Evolutionary conservation across 352 stramenopile species (phyloP).

Genomic region (Pythium monospermum): DNA sequence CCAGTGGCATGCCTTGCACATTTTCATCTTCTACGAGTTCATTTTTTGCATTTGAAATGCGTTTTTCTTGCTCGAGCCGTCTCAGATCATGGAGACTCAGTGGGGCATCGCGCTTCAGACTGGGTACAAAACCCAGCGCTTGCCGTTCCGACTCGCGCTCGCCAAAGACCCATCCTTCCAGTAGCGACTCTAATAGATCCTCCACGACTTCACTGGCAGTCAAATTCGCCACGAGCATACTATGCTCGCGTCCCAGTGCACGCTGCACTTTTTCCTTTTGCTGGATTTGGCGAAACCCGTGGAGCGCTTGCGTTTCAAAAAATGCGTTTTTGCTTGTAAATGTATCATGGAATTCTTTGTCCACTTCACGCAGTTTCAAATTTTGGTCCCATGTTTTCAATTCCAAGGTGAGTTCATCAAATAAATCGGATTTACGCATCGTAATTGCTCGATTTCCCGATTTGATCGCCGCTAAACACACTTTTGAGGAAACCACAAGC

Average conservation of each 20-base stretch:
- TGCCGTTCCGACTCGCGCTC: slow-evolving; percentile 80
- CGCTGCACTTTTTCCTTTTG: slow-evolving; percentile 68
- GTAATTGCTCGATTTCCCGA: slow-evolving; percentile 39
- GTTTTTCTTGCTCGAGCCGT: slow-evolving; percentile 46
- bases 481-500: slow-evolving; percentile 37
- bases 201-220: slow-evolving; percentile 90
- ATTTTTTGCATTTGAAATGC: slow-evolving; percentile 31
- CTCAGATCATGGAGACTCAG: slow-evolving; percentile 66
- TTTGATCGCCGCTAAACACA: slow-evolving; percentile 64
- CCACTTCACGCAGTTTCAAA: slow-evolving; percentile 70
- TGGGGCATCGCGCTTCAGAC: slow-evolving; percentile 75
- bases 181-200: slow-evolving; percentile 92
- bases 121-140: slow-evolving; percentile 77
- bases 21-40: slow-evolving; percentile 31
- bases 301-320: slow-evolving; percentile 88
- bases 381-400: slow-evolving; percentile 67
- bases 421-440: slow-evolving; percentile 62
- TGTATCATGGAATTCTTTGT: slow-evolving; percentile 90
- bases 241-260: slow-evolving; percentile 85
- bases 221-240: slow-evolving; percentile 80
- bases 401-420: slow-evolving; percentile 67
- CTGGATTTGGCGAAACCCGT: slow-evolving; percentile 88
- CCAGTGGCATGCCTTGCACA: slow-evolving; percentile 42
- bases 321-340: slow-evolving; percentile 74
- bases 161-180: slow-evolving; percentile 96